Conservation (phyloP, 306 rosid species). For the Pueraria montana region DNA sequence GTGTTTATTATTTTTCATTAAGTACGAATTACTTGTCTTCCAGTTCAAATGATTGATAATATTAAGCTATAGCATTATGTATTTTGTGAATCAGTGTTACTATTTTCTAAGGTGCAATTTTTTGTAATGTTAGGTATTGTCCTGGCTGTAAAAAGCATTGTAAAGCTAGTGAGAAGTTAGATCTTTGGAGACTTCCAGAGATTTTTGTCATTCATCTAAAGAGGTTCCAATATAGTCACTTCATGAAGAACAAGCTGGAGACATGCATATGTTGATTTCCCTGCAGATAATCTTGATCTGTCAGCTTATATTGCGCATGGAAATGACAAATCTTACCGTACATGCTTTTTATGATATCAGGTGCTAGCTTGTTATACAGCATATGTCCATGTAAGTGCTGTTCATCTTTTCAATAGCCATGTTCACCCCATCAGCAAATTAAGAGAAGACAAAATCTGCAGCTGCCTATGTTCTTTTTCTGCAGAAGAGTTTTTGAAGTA, state of each 20-base stretch:
- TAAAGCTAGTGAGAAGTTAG: background rate
- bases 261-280: background rate
- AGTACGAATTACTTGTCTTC: background rate
- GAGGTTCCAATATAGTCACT: constrained; percentile 2
- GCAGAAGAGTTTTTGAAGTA: background rate
- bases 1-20: background rate
- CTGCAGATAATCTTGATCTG: constrained; percentile 13
- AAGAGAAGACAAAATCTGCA: background rate
- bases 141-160: background rate
- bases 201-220: background rate
- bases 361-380: background rate
- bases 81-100: background rate
- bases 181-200: background rate
- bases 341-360: background rate
- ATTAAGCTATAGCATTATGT: background rate
- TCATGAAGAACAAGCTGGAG: constrained; percentile 11
- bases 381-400: background rate
- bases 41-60: background rate
- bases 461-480: constrained; percentile 6
- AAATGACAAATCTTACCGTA: constrained; percentile 19
- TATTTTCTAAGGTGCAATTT: background rate
- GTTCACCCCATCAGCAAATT: background rate
- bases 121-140: background rate
- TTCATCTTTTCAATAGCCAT: constrained; percentile 2
- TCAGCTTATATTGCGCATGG: constrained; percentile 15